Evolutionary conservation across 306 rosid genomes (phyloP), one percentile per base, ranked within the genome.

Genomic region (Oemleria cerasiformis): DNA sequence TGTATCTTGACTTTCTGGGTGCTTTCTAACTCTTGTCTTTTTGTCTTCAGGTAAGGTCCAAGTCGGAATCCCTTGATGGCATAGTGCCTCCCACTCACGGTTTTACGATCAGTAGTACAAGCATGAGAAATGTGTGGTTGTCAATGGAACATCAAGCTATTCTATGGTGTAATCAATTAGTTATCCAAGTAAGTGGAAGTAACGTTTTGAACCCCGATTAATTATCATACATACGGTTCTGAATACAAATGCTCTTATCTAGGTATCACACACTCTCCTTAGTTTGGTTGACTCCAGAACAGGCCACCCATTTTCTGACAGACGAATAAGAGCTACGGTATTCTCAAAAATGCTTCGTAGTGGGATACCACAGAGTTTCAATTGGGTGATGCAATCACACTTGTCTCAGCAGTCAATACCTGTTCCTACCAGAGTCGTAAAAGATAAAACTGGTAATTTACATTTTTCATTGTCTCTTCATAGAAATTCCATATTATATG

Each of bases 71-170:
- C 62, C 96, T 95, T 75, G 92, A 89, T 82, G 86, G 88, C 83
- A 89, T 95, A 79, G 96, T 95, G 77, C 99, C 99, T 69, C 90
- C 96, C 62, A 89, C 99, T 21, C 97, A 95, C 78, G 97, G 99
- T 80, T 92, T 95, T 86, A 80, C 89, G 97, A 85, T 95, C 84
- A 91, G 97, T 76, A 95, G 91, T 80, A 89, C 96, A 48, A 84
- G 91, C 85, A 87, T 95, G 94, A 91, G 75, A 81, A 88, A 91
- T 86, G 99, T 95, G 77, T 95, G 99, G 99, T 77, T 95, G 78
- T 95, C 99, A 67, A 95, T 91, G 99, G 99, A 95, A 76, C 99
- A 95, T 86, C 96, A 89, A 82, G 99, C 91, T 59, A 91, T 95
- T 70, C 79, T 95, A 77, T 95, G 99, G 99, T 95, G 99, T 69